These are phyloP conservation scores for Ceratocystis papillata DNA, from an alignment of 2,329 filamentous ascomycete genomes.

Conservation along the genomic window DNA sequence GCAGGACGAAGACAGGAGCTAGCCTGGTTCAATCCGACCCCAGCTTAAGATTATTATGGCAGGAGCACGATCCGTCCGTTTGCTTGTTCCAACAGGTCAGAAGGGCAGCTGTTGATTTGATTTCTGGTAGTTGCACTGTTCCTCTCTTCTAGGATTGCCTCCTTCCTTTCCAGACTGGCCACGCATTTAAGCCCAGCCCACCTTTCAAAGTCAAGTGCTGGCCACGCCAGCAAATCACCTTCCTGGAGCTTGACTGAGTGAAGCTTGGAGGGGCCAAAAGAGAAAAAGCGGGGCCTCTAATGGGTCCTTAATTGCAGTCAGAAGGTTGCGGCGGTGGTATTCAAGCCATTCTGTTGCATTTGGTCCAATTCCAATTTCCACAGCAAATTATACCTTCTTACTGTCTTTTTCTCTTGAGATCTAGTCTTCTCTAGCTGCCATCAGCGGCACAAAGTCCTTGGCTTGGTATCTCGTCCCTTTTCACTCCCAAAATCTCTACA, in stretches of 20 bases:
- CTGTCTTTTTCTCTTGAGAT: neutral
- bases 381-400: neutral
- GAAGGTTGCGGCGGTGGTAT: neutral
- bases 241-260: neutral
- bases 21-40: neutral
- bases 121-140: neutral
- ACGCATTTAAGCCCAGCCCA: too few relatives aligned
- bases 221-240: slow-evolving; percentile 1
- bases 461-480: neutral
- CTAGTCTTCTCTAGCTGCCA: neutral
- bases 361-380: neutral
- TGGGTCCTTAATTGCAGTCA: neutral
- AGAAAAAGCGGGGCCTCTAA: slow-evolving; percentile 6
- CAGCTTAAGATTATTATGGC: slow-evolving; percentile 1
- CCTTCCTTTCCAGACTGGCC: too few relatives aligned
- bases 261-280: slow-evolving; percentile 5
- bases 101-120: neutral
- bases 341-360: neutral
- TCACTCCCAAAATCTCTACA: neutral
- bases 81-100: neutral
- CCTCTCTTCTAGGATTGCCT: neutral
- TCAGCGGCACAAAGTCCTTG: too few relatives aligned
- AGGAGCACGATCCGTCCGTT: slow-evolving; percentile 11
- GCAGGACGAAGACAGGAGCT: neutral
- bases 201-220: too few relatives aligned